phyloP scores from a whole-genome alignment of 75 land plant species.

The Picea glauca region DNA sequence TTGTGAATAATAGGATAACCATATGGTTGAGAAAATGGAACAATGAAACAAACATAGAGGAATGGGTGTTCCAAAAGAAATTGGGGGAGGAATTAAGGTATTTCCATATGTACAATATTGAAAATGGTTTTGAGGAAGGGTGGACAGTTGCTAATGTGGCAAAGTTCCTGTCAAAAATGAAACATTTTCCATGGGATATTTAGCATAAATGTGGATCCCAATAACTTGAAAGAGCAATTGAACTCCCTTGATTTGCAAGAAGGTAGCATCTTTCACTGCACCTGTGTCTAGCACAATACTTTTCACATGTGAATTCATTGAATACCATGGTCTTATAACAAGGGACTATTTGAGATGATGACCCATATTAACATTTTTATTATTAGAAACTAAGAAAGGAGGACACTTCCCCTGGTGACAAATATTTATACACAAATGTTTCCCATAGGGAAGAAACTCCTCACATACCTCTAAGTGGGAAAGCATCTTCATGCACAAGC shows the following conservation, averaged over 20 bases:
- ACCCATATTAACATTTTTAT: constrained; percentile 81
- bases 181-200: constrained; percentile 79
- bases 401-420: constrained; percentile 67
- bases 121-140: constrained; percentile 92
- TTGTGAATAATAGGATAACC: constrained; percentile 80
- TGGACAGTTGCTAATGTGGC: constrained; percentile 93
- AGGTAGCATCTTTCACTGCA: constrained; percentile 88
- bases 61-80: constrained; percentile 88
- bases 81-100: constrained; percentile 91
- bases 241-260: constrained; percentile 27
- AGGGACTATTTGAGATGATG: too few relatives aligned
- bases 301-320: constrained; percentile 59
- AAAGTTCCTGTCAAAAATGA: constrained; percentile 80
- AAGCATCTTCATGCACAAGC: too few relatives aligned
- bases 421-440: too few relatives aligned
- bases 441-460: too few relatives aligned
- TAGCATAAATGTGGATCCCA: constrained; percentile 81
- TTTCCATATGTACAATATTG: constrained; percentile 92
- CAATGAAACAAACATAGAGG: constrained; percentile 82
- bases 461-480: too few relatives aligned
- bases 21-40: constrained; percentile 83
- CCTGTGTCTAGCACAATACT: constrained; percentile 78
- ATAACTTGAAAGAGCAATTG: constrained; percentile 14
- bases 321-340: constrained; percentile 28
- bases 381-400: constrained; percentile 55